Conservation (phyloP, 2,329 filamentous ascomycete genomes). For the Annulohypoxylon truncatum region DNA sequence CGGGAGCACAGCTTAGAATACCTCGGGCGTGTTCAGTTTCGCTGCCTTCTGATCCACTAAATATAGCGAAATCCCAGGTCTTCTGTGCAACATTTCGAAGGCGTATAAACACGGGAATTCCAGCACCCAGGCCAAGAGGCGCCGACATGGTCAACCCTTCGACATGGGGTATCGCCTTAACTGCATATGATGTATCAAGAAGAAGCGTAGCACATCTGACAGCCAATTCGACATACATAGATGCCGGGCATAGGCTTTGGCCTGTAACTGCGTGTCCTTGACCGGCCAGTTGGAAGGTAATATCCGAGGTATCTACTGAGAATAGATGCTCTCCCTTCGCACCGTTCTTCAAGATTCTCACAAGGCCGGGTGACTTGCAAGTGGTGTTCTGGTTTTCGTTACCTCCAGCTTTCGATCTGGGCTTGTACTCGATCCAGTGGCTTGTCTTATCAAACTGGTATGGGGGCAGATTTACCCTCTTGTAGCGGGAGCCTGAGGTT, state of each 20-base stretch:
- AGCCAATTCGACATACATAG: conserved; percentile 25
- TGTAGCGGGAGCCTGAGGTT: not conserved
- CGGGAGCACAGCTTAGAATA: not conserved
- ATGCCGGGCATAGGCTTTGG: conserved; percentile 19
- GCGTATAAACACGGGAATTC: not conserved
- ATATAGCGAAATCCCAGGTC: conserved; percentile 2
- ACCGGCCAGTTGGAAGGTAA: not conserved
- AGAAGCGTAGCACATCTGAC: not conserved
- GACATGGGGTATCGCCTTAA: not conserved
- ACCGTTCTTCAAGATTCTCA: not conserved
- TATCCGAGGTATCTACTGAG: not conserved
- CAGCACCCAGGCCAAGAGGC: conserved; percentile 3
- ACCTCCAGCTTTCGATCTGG: not conserved
- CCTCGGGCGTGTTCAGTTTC: conserved; percentile 3
- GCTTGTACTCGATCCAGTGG: conserved; percentile 10
- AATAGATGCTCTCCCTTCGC: not conserved
- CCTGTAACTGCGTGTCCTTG: conserved; percentile 32
- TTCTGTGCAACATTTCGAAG: not conserved
- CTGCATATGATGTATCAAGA: not conserved
- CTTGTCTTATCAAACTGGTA: conserved; percentile 6
- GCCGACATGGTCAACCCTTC: conserved; percentile 7
- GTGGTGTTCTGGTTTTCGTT: not conserved
- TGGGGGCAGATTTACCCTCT: not conserved
- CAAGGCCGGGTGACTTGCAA: not conserved
- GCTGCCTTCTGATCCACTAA: not conserved